A percentile compares a stretch with the other conserved stretches of the same genome.
Conservation (phyloP, 768 basidiomycete genomes). For the Mycena galopus region DNA sequence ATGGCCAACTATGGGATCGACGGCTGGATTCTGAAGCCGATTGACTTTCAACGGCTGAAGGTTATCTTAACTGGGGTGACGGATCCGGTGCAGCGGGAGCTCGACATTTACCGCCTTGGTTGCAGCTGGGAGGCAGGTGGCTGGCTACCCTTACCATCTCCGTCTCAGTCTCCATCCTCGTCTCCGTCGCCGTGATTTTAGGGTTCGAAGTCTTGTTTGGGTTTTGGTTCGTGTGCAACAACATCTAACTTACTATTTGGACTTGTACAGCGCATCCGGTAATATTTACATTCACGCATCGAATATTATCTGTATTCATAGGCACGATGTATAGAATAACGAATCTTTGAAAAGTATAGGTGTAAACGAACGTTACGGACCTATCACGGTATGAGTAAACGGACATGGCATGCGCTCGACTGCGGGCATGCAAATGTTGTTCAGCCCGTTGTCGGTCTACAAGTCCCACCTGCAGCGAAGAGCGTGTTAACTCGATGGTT, state of each 20-base stretch:
- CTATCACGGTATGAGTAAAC: too few relatives aligned
- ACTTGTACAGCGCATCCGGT: background rate
- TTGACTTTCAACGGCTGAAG: conserved; percentile 79
- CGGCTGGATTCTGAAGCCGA: conserved; percentile 88
- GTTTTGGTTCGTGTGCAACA: background rate
- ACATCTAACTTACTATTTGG: conserved; percentile 13
- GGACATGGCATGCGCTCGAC: too few relatives aligned
- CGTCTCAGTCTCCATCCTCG: background rate
- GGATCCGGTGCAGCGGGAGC: conserved; percentile 62
- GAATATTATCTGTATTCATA: conserved; percentile 25
- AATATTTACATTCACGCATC: conserved; percentile 26
- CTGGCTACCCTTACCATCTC: conserved; percentile 56
- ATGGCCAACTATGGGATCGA: conserved; percentile 72
- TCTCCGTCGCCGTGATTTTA: conserved; percentile 8
- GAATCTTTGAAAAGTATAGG: too few relatives aligned
- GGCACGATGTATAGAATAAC: background rate
- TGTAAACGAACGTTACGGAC: too few relatives aligned
- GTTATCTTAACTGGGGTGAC: conserved; percentile 70
- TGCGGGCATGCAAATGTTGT: too few relatives aligned
- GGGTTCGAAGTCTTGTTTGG: background rate
- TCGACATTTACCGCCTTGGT: conserved; percentile 65
- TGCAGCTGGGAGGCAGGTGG: conserved; percentile 75
- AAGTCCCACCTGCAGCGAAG: too few relatives aligned
- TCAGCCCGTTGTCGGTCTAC: too few relatives aligned
- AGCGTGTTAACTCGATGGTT: too few relatives aligned